Evolutionary conservation across 2,329 filamentous ascomycete species (phyloP), one percentile per base, ranked within the genome.

Genomic region (Zymoseptoria tritici): DNA sequence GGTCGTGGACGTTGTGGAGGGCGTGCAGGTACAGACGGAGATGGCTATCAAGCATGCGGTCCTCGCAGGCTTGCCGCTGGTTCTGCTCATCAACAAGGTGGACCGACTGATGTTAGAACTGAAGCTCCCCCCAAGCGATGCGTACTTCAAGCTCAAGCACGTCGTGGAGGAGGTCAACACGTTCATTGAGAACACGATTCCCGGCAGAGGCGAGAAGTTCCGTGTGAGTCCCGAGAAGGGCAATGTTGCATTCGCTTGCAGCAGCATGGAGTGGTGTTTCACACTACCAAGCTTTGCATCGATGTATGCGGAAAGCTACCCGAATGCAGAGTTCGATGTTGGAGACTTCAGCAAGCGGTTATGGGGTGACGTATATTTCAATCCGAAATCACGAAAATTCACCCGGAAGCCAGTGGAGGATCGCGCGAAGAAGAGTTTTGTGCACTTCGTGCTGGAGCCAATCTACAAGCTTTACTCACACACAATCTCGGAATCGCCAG

Each of bases 111-210:
- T 99, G 63, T 77, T 99, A 52, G 94, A 99, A 76, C 80, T 99
- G 55, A 96, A 96, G 74, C 82, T 99, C 13, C 94, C 94, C 2
- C 94, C 94, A 1, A 90, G 87, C 65, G 94, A 99, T 72, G 94
- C 94, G 11, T 99, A 99, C 78, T 97, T 97, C 81, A 99, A 99
- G 80, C 81, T 99, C 57, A 97, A 97, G 77, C 92, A 97, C 74
- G 91, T 97, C n/a, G 85, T 99, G 57, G 94, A 99, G 75, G 91
- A 97, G 75, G 92, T 99, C 75, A 99, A 99, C 76, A 96, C 91
- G 0, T 80, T 94, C 67, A 97, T 99, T 69, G 90, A 96, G 72
- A 91, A 89, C 72, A 88, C 89, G 2, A 81, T 91, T 26, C 93
- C 94, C 3, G 88, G 90, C 1, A 84, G 85, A 67, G 91, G 92